Conservation (phyloP, 2,329 filamentous ascomycete genomes). For the Cordyceps farinosa region DNA sequence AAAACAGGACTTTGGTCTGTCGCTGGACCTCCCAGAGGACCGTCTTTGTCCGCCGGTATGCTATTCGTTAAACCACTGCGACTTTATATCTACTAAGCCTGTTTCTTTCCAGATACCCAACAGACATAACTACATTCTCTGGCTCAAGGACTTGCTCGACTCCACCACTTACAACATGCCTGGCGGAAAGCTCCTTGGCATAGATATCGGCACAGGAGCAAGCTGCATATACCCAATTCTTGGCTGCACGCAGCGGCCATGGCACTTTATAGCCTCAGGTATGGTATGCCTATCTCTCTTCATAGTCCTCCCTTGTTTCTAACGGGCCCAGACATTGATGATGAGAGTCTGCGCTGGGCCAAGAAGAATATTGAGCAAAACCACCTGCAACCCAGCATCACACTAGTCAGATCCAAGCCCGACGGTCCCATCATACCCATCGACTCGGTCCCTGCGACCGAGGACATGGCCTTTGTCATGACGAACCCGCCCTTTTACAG, state of each 20-base stretch:
- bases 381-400: slow-evolving; percentile 61
- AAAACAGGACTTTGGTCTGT: slow-evolving; percentile 68
- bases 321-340: slow-evolving; percentile 63
- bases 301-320: neutral
- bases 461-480: slow-evolving; percentile 74
- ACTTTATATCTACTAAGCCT: neutral
- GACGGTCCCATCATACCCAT: slow-evolving; percentile 61
- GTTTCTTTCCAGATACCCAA: slow-evolving; percentile 46
- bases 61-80: too few species aligned
- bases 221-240: slow-evolving; percentile 89
- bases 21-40: slow-evolving; percentile 68
- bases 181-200: slow-evolving; percentile 56
- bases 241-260: slow-evolving; percentile 66
- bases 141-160: slow-evolving; percentile 80
- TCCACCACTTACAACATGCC: slow-evolving; percentile 54
- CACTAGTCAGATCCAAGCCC: slow-evolving; percentile 52
- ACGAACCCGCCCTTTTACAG: slow-evolving; percentile 93
- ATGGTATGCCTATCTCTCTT: neutral
- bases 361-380: slow-evolving; percentile 66
- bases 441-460: slow-evolving; percentile 43
- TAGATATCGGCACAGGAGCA: slow-evolving; percentile 88
- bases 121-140: slow-evolving; percentile 85
- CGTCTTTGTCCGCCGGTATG: slow-evolving; percentile 80
- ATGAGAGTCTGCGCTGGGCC: slow-evolving; percentile 63
- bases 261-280: slow-evolving; percentile 69